Evolutionary conservation across 495 filamentous ascomycete species (phyloP), one percentile per base, ranked within the genome.

Genomic region (Penicillium argentinense): DNA sequence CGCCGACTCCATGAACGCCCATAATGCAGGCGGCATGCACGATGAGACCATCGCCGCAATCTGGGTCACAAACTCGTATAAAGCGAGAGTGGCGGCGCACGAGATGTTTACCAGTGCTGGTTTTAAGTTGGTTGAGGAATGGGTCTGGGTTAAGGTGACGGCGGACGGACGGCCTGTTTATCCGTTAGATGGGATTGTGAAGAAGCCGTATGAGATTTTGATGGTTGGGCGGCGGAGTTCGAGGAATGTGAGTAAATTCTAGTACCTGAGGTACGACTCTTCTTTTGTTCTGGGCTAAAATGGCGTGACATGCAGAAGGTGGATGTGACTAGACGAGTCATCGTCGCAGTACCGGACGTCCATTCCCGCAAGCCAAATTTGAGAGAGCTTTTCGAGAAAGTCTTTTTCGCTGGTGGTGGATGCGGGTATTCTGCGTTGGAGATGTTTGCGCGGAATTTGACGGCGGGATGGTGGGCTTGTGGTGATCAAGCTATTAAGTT

Each of bases 111-210:
- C 62, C 6, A 62, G 68, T 29, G 87, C 86, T 73, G 84, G 79
- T 2, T 72, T 97, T 1, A 63, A 76, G 32, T 55, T 84, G 16
- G 63, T 76, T 12, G 91, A 91, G 38, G 90, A 96, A 72, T 97
- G 92, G 92, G 68, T 86, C 0, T 98, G 93, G 93, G 53, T 96
- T 26, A 98, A 98, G 64, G 79, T 82, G 8, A 96, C 93, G 0
- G 60, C 57, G 0, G 38, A 66, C 0, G 93, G 93, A 0, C 77
- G 88, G 51, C 84, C 89, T 0, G 72, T 96, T 12, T 77, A 77
- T 18, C 62, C 71, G n/a, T n/a, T 95, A 3, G 78, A 87, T 38
- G 78, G 83, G 3, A 53, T 77, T 3, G 91, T 84, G 87, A 71
- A 88, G 56, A 91, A 87, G 60, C 91, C 92, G 4, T 97, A 91